phyloP scores from a whole-genome alignment of 768 basidiomycete species.

The Pulveroboletus sp. region DNA sequence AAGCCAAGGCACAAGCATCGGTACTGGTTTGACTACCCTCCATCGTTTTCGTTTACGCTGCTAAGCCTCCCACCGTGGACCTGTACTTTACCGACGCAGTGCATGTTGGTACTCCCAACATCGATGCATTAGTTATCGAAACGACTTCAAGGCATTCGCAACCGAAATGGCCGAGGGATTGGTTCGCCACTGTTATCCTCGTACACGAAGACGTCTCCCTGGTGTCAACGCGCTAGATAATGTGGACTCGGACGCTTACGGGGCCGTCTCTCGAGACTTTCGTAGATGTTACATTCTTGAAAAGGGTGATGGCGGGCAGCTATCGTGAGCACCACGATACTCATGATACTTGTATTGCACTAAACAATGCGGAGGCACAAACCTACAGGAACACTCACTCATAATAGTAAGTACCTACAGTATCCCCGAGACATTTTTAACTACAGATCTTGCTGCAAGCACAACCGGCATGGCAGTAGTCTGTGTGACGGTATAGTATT shows the following conservation, averaged over 20 bases:
- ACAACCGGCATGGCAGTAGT: slow-evolving; percentile 39
- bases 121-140: slow-evolving; percentile 9
- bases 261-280: slow-evolving; percentile 3
- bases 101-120: background rate
- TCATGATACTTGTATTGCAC: background rate
- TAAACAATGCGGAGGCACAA: slow-evolving; percentile 11
- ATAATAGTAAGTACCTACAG: slow-evolving; percentile 20
- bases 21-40: slow-evolving; percentile 5
- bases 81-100: no score
- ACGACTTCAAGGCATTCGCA: slow-evolving; percentile 22
- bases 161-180: background rate
- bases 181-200: slow-evolving; percentile 11
- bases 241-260: slow-evolving; percentile 3
- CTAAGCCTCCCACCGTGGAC: slow-evolving; percentile 22
- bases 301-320: slow-evolving; percentile 5
- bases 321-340: slow-evolving; percentile 14
- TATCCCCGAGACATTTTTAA: slow-evolving; percentile 53
- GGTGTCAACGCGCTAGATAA: slow-evolving; percentile 18
- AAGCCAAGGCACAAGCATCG: background rate
- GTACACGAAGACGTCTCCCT: slow-evolving; percentile 16
- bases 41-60: slow-evolving; percentile 8
- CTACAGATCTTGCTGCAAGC: slow-evolving; percentile 47
- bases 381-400: slow-evolving; percentile 23
- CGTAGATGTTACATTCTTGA: slow-evolving; percentile 6
- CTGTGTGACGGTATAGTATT: slow-evolving; percentile 39